phyloP scores from a whole-genome alignment of 2,329 filamentous ascomycete genomes.

The Talaromyces sp. region DNA sequence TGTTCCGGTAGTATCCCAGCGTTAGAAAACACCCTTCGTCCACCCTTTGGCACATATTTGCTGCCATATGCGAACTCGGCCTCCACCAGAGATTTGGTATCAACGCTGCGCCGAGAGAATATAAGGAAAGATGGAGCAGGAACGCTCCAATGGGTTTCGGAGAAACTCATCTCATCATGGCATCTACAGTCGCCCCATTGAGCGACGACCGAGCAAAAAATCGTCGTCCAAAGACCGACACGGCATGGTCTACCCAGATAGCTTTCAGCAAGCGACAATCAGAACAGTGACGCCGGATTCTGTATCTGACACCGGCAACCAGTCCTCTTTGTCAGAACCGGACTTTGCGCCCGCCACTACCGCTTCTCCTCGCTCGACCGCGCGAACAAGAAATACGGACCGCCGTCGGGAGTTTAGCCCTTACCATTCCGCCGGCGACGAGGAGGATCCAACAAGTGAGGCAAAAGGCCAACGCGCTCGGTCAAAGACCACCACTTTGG shows the following conservation, averaged over 20 bases:
- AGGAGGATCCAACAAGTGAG: slow-evolving; percentile 30
- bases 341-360: slow-evolving; percentile 28
- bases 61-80: slow-evolving; percentile 14
- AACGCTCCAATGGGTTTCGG: slow-evolving; percentile 37
- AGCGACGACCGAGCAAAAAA: slow-evolving; percentile 44
- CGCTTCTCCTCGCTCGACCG: slow-evolving; percentile 33
- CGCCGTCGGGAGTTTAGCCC: slow-evolving; percentile 26
- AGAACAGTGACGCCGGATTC: slow-evolving; percentile 46
- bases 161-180: slow-evolving; percentile 37
- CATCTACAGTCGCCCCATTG: slow-evolving; percentile 36
- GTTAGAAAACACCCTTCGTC: slow-evolving; percentile 24
- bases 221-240: slow-evolving; percentile 44
- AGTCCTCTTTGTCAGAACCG: slow-evolving; percentile 35
- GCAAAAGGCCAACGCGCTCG: slow-evolving; percentile 31
- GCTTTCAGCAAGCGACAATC: slow-evolving; percentile 40
- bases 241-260: slow-evolving; percentile 44
- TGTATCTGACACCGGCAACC: slow-evolving; percentile 27
- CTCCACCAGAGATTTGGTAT: background rate
- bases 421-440: slow-evolving; percentile 28
- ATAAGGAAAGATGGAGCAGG: slow-evolving; percentile 32
- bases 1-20: slow-evolving; percentile 31
- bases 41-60: slow-evolving; percentile 26
- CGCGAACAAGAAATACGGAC: slow-evolving; percentile 28
- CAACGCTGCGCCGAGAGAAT: background rate
- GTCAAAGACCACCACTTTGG: slow-evolving; percentile 38